A percentile compares a stretch with the other conserved stretches of the same genome.
These are phyloP conservation scores for Polyporus arcularius DNA, from an alignment of 768 basidiomycete species.

Conservation along the genomic window DNA sequence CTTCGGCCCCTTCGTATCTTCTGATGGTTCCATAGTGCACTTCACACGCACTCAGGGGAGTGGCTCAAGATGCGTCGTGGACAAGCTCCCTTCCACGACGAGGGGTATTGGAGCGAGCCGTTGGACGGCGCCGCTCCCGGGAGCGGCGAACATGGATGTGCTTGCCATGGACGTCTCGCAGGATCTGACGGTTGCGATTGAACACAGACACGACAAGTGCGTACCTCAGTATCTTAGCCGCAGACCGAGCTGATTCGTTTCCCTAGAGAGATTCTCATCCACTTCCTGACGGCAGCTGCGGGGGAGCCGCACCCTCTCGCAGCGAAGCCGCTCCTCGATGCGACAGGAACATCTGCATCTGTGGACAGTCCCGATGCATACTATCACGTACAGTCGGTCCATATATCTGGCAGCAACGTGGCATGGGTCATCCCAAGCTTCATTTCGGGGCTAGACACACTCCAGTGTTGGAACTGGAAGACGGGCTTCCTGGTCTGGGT, in stretches of 20 bases:
- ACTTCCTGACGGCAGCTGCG: neutral
- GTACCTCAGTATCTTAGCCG: neutral
- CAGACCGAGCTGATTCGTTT: neutral
- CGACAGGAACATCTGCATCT: neutral
- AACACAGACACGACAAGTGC: neutral
- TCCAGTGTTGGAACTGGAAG: neutral
- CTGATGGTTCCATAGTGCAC: neutral
- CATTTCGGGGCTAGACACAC: neutral
- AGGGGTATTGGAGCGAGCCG: neutral
- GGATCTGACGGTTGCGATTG: neutral
- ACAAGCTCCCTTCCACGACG: neutral
- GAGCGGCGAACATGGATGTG: neutral
- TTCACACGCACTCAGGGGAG: neutral
- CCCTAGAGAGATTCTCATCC: neutral
- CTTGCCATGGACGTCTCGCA: neutral
- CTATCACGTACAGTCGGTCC: neutral
- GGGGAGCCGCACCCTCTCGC: neutral
- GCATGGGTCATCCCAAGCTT: neutral
- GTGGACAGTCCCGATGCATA: neutral
- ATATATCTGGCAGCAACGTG: neutral
- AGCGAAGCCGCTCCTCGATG: neutral
- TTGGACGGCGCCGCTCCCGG: neutral
- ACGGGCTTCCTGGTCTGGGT: neutral
- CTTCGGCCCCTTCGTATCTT: neutral
- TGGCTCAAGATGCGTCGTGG: neutral